A percentile compares a stretch with the other conserved stretches of the same genome.
phyloP scores from a whole-genome alignment of 768 basidiomycete species.

The Trametes meyenii region DNA sequence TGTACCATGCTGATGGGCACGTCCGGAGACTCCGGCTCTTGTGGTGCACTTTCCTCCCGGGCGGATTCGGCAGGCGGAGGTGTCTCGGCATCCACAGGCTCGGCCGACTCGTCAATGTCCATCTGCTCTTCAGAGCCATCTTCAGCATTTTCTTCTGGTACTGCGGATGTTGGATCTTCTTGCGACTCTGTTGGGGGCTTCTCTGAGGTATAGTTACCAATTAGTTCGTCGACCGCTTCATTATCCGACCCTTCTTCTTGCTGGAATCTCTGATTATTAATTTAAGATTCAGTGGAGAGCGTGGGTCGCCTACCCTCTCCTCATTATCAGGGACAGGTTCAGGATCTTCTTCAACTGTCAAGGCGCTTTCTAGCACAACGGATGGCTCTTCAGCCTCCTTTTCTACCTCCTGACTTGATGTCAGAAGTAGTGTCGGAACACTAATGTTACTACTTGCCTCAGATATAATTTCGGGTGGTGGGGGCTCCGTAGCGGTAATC shows the following conservation, averaged over 20 bases:
- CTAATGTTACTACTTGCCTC: not conserved
- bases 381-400: not conserved
- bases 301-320: not conserved
- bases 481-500: not conserved
- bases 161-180: not conserved
- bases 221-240: conserved; percentile 20
- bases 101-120: conserved; percentile 8
- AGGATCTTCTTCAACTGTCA: not conserved
- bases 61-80: not conserved
- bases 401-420: not conserved
- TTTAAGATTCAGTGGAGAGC: not conserved
- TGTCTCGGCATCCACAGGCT: conserved; percentile 6
- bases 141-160: not conserved
- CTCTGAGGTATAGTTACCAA: conserved; percentile 15
- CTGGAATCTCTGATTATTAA: not conserved
- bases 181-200: not conserved
- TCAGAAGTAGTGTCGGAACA: not conserved
- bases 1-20: not conserved
- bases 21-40: conserved; percentile 9
- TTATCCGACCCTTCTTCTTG: conserved; percentile 23
- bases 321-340: not conserved
- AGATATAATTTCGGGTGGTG: not conserved
- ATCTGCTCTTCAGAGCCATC: conserved; percentile 1
- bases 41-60: not conserved
- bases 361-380: not conserved